Evolutionary conservation across 2,329 filamentous ascomycete genomes (phyloP).

Genomic region (Lachnellula cervina): DNA sequence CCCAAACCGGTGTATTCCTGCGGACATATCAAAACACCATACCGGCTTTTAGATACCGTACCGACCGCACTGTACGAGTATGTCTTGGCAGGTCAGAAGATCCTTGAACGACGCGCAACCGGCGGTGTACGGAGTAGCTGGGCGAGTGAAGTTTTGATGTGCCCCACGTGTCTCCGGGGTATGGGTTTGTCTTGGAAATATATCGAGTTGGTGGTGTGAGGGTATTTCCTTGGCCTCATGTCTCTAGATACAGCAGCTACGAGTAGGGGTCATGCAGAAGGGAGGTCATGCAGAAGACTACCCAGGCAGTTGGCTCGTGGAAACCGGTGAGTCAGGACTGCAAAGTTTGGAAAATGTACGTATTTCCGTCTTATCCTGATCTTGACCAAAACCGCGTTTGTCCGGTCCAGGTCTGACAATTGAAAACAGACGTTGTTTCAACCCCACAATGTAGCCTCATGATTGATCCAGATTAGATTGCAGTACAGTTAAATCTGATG

Average conservation of each 20-base stretch:
- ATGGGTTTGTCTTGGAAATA: background rate
- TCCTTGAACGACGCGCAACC: slow-evolving; percentile 7
- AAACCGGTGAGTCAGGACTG: no score
- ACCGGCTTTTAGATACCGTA: background rate
- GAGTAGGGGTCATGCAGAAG: background rate
- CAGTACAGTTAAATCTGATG: background rate
- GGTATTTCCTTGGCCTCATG: background rate
- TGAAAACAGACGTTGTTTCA: background rate
- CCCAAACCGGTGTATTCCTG: background rate
- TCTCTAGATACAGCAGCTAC: background rate
- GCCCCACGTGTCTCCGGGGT: background rate
- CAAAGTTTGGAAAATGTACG: background rate
- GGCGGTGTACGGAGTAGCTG: background rate
- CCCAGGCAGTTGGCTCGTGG: background rate
- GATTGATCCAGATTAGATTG: background rate
- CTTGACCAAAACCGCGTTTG: background rate
- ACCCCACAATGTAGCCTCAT: slow-evolving; percentile 1
- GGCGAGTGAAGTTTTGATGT: background rate
- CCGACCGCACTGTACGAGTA: background rate
- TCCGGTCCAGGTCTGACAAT: background rate
- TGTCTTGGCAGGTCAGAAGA: background rate
- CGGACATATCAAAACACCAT: background rate
- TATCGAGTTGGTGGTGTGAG: background rate
- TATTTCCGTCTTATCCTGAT: background rate
- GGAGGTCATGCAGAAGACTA: background rate